A percentile compares a stretch with the other conserved stretches of the same genome.
Conservation (phyloP, 768 basidiomycete species). For the Jaapia argillacea region DNA sequence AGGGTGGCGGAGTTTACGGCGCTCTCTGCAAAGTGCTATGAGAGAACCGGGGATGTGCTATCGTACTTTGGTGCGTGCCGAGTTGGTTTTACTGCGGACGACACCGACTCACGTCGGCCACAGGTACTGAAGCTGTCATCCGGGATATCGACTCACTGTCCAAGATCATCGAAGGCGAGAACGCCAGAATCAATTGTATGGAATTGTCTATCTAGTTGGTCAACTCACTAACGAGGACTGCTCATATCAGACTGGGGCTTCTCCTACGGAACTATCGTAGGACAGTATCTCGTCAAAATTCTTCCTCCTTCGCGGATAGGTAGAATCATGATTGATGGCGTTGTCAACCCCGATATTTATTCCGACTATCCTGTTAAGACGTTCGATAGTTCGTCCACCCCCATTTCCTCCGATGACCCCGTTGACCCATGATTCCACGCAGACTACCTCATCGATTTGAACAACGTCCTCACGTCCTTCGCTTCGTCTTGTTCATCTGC, state of each 20-base stretch:
- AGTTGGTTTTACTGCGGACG: not conserved
- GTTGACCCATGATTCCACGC: not conserved
- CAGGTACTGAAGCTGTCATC: not conserved
- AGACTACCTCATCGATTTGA: not conserved
- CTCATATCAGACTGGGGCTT: not conserved
- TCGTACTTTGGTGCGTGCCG: not conserved
- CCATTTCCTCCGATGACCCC: not conserved
- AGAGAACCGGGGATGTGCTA: not conserved
- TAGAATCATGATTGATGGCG: slow-evolving; percentile 1
- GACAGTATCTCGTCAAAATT: not conserved
- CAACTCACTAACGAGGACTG: not conserved
- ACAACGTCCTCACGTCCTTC: not conserved
- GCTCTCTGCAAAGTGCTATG: not conserved
- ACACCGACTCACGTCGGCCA: not conserved
- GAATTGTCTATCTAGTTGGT: not conserved
- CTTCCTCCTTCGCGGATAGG: not conserved
- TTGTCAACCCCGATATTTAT: not conserved
- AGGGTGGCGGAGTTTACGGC: not conserved
- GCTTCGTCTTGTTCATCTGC: not conserved
- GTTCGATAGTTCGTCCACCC: not conserved
- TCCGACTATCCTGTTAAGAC: not conserved
- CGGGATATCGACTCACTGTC: not conserved
- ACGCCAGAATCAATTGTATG: not conserved
- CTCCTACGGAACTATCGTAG: not conserved
- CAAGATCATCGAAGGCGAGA: not conserved